phyloP scores from a whole-genome alignment of 2,329 filamentous ascomycete genomes.

The Tolypocladium tundrense region DNA sequence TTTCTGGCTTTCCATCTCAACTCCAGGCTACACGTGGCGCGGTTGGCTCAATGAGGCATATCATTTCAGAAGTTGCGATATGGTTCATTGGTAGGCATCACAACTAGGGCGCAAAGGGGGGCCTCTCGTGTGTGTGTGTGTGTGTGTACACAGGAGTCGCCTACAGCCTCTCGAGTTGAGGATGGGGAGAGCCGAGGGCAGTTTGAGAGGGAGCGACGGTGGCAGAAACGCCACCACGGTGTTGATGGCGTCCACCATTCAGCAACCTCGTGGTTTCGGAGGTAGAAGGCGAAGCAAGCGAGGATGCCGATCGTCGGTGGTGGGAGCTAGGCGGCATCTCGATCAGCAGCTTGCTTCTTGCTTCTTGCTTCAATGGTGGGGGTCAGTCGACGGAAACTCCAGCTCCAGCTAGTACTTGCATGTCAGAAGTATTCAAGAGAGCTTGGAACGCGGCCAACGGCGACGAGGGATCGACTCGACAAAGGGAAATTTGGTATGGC shows the following conservation, averaged over 20 bases:
- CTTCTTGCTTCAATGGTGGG: neutral
- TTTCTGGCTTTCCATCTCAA: conserved; percentile 12
- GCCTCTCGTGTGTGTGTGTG: neutral
- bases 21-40: conserved; percentile 7
- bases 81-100: conserved; percentile 6
- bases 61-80: conserved; percentile 7
- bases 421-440: neutral
- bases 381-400: neutral
- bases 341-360: neutral
- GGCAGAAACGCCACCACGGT: neutral
- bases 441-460: neutral
- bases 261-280: neutral
- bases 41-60: conserved; percentile 3
- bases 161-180: neutral
- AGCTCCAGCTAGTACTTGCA: neutral
- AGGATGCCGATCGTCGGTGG: neutral
- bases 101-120: neutral
- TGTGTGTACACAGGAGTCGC: neutral
- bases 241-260: neutral
- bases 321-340: neutral
- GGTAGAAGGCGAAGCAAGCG: neutral
- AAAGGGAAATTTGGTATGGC: neutral
- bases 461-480: neutral
- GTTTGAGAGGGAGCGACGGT: neutral
- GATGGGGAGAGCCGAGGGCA: neutral